phyloP scores from a whole-genome alignment of 768 basidiomycete species.

The Mycena metata region DNA sequence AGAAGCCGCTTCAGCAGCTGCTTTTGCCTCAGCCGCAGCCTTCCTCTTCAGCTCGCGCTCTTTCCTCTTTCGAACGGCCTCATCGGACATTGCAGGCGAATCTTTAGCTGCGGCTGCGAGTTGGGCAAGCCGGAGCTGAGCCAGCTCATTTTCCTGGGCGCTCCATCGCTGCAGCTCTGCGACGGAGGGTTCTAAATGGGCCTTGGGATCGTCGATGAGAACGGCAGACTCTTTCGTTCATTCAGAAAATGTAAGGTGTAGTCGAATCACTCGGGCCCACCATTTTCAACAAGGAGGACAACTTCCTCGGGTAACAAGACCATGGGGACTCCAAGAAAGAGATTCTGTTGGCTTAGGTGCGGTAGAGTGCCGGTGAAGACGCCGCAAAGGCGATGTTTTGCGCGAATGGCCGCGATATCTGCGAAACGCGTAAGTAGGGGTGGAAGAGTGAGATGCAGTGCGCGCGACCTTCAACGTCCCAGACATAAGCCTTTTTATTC shows the following conservation, averaged over 20 bases:
- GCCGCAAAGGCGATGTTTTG: conserved; percentile 86
- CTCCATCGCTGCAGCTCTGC: conserved; percentile 69
- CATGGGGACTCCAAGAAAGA: conserved; percentile 94
- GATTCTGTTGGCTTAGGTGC: conserved; percentile 95
- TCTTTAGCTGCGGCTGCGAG: conserved; percentile 63
- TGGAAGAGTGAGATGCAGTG: conserved; percentile 12
- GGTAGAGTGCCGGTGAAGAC: conserved; percentile 92
- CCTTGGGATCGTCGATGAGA: conserved; percentile 78
- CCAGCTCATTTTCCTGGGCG: conserved; percentile 58
- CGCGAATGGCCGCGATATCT: conserved; percentile 88
- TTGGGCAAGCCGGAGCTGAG: conserved; percentile 61
- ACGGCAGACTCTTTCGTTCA: conserved; percentile 75
- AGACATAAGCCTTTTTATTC: conserved; percentile 87
- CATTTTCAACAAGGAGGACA: conserved; percentile 85
- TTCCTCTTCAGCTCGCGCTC: conserved; percentile 67
- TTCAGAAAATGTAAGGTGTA: background rate
- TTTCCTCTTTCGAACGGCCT: conserved; percentile 78
- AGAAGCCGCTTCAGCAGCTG: conserved; percentile 32
- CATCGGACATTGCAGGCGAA: conserved; percentile 66
- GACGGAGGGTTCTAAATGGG: conserved; percentile 64
- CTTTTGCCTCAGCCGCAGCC: conserved; percentile 42
- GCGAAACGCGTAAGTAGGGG: conserved; percentile 22
- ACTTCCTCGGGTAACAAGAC: conserved; percentile 93
- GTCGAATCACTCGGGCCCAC: conserved; percentile 53
- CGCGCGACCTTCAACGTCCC: conserved; percentile 82